Percentiles rank a stretch among this genome's conserved stretches.
Conservation (phyloP, 805 yeast species). For the Saccharomycopsis guyanensis region DNA sequence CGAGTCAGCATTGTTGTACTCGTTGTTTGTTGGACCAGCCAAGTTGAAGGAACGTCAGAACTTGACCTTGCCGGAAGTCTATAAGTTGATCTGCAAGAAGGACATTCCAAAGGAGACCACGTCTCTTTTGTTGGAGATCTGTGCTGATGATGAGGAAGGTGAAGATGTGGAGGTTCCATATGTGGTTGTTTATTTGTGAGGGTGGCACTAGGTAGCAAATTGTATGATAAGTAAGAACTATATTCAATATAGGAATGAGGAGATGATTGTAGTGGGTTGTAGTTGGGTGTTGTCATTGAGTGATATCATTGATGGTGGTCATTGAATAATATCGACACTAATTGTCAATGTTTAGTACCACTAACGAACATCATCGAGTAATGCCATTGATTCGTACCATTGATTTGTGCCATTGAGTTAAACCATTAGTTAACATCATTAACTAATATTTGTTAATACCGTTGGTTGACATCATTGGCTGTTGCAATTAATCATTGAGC, state of each 20-base stretch:
- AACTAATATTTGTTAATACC: too few relatives aligned
- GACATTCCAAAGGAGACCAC: conserved; percentile 66
- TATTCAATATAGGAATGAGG: not conserved
- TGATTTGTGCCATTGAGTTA: too few relatives aligned
- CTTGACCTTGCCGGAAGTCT: conserved; percentile 63
- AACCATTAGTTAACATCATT: too few relatives aligned
- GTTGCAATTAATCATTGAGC: too few relatives aligned
- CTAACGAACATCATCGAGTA: too few relatives aligned
- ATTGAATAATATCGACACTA: too few relatives aligned
- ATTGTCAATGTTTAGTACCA: too few relatives aligned
- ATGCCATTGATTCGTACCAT: too few relatives aligned
- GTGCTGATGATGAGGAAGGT: conserved; percentile 85
- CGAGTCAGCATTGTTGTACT: conserved; percentile 84
- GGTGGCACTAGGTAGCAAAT: not conserved
- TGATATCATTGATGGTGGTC: too few relatives aligned
- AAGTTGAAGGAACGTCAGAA: conserved; percentile 72
- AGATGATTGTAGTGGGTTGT: not conserved
- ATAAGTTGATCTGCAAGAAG: conserved; percentile 79
- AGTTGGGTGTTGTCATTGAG: too few relatives aligned
- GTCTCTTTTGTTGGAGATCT: conserved; percentile 79
- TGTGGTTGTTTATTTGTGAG: too few relatives aligned
- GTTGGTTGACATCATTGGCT: too few relatives aligned
- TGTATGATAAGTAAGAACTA: not conserved
- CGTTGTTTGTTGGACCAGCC: conserved; percentile 89
- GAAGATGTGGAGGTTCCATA: conserved; percentile 96